Evolutionary conservation across 164 flowering plant species (phyloP).

Genomic region (Sextonia rubra): DNA sequence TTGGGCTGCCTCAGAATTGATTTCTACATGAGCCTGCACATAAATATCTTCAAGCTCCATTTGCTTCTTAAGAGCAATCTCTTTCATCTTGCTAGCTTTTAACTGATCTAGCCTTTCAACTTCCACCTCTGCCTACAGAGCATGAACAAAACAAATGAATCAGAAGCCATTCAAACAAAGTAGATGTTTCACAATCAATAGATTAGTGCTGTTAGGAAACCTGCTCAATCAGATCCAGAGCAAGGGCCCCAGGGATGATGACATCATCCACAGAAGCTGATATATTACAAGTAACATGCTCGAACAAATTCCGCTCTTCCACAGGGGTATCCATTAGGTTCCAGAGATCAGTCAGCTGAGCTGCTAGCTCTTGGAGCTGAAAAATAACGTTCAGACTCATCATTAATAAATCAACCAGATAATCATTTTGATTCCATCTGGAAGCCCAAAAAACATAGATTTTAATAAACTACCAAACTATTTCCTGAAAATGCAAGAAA

Average conservation of each 20-base stretch:
- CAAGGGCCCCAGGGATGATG: conserved; percentile 84
- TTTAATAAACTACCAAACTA: no score
- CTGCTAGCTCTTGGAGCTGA: conserved; percentile 91
- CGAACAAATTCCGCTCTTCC: conserved; percentile 76
- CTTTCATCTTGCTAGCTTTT: conserved; percentile 94
- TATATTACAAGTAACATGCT: conserved; percentile 88
- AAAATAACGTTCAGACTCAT: not conserved
- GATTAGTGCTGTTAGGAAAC: conserved; percentile 27
- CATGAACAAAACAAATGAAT: conserved; percentile 8
- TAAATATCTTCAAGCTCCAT: conserved; percentile 87
- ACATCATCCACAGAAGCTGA: conserved; percentile 91
- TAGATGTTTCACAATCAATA: not conserved
- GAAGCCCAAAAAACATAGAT: no score
- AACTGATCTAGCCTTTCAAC: conserved; percentile 94
- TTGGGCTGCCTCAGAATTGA: conserved; percentile 77
- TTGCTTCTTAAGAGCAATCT: conserved; percentile 85
- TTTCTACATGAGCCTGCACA: conserved; percentile 79
- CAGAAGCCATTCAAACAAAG: not conserved
- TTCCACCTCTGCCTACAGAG: conserved; percentile 76
- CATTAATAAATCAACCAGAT: no score
- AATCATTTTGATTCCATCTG: no score
- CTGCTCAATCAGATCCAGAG: conserved; percentile 91
- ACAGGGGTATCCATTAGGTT: conserved; percentile 88
- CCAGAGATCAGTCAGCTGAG: conserved; percentile 87
- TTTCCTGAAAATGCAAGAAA: no score